phyloP scores from a whole-genome alignment of 192 early-diverging fungal genomes.

The Jimgerdemannia flammicorona region DNA sequence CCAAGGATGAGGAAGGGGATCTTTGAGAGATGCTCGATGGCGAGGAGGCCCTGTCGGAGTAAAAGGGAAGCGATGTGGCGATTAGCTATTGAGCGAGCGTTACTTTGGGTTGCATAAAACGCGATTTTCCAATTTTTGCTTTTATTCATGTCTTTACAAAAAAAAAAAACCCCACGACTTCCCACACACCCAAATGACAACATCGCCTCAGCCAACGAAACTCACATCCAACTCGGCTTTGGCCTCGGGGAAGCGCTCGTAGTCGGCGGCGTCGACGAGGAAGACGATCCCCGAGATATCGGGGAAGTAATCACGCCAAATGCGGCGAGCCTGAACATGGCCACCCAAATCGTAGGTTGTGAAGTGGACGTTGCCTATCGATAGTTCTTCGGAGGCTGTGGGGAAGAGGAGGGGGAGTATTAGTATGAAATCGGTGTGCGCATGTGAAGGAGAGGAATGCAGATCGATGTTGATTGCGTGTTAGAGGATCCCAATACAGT shows the following conservation, averaged over 20 bases:
- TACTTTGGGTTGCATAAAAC: neutral
- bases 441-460: neutral
- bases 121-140: neutral
- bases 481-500: no score
- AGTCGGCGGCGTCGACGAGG: slow-evolving; percentile 91
- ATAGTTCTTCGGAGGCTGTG: slow-evolving; percentile 90
- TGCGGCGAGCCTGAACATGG: slow-evolving; percentile 92
- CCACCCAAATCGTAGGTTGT: slow-evolving; percentile 98
- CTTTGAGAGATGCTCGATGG: slow-evolving; percentile 88
- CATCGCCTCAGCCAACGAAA: neutral
- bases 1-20: slow-evolving; percentile 96
- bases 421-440: no score
- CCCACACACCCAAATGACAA: no score
- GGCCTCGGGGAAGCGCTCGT: slow-evolving; percentile 78
- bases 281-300: slow-evolving; percentile 98
- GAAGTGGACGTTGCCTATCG: slow-evolving; percentile 96
- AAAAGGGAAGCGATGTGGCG: no score
- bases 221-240: slow-evolving; percentile 93
- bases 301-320: slow-evolving; percentile 99
- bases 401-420: no score
- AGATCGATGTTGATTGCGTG: no score
- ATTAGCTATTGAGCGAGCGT: no score
- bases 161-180: no score
- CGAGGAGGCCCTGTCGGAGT: slow-evolving; percentile 67
- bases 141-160: neutral